Evolutionary conservation across 2,329 filamentous ascomycete species (phyloP), one percentile per base, ranked within the genome.

Genomic region (Fusarium multiceps): DNA sequence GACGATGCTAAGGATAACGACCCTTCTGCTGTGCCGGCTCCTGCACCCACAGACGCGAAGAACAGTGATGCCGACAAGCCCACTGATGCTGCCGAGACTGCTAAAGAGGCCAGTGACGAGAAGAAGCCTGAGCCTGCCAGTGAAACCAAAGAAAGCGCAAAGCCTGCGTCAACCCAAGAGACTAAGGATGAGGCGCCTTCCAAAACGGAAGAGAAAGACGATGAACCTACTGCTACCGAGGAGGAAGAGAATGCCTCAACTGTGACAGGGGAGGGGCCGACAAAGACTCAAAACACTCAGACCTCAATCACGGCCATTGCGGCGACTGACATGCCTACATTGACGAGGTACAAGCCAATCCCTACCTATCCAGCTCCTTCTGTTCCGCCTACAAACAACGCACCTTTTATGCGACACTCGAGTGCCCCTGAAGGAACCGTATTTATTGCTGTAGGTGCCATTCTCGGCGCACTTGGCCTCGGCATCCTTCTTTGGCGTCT

Each of bases 381-480:
- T 27, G 90, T 98, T 4, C 96, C 96, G 10, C 92, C 94, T 27
- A 97, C 93, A 5, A 86, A 88, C 41, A 88, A 91, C 76, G 96
- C 96, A 7, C 94, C 95, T 18, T 99, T 93, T 78, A 97, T 98
- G 93, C 91, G 94, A 77, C 90, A 91, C 75, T 97, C 94, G 1
- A 90, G 82, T 55, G 85, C 94, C 13, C 96, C 96, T 4, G 92
- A 98, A 76, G 96, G 96, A 57, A 98, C 95, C 6, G 92, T 99
- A 63, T 99, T 99, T 82, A 99, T 99, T 75, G 92, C 90, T 23
- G 96, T 98, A 2, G 96, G 96, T 47, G 92, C 94, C 27, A 91
- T 93, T 28, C 87, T 99, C 9, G 96, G 93, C 18, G 91, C 94
- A 71, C 88, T 98, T 69, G 93, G 90, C 13, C 83, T 93, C 11